Conservation (phyloP, 768 basidiomycete species). For the Amylocystis lapponica region DNA sequence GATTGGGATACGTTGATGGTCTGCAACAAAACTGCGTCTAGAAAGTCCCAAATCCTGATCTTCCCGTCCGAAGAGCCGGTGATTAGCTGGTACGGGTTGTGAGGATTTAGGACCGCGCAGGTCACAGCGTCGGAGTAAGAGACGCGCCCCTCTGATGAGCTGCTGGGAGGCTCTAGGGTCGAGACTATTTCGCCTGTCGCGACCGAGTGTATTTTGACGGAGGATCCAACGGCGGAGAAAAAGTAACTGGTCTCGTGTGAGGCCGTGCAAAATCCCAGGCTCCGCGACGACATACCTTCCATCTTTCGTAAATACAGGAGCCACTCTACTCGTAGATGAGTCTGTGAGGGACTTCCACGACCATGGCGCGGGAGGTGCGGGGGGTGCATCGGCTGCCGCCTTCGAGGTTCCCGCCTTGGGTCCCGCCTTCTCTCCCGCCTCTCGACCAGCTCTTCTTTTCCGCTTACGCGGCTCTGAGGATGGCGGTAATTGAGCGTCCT, state of each 20-base stretch:
- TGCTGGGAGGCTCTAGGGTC: conserved; percentile 55
- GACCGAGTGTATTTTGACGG: conserved; percentile 82
- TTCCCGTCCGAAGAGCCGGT: conserved; percentile 81
- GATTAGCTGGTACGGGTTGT: conserved; percentile 86
- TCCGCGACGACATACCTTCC: conserved; percentile 52
- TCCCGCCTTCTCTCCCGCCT: conserved; percentile 19
- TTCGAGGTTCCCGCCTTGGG: conserved; percentile 11
- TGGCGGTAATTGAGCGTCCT: conserved; percentile 27
- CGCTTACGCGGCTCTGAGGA: conserved; percentile 21
- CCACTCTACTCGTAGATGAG: conserved; percentile 52
- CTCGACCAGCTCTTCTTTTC: too few relatives aligned
- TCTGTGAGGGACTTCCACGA: conserved; percentile 71
- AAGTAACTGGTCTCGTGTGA: conserved; percentile 58
- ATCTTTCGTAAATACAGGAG: conserved; percentile 84
- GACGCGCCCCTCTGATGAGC: conserved; percentile 27
- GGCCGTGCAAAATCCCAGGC: too few relatives aligned
- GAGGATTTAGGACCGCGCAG: conserved; percentile 69
- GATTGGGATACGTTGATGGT: conserved; percentile 67
- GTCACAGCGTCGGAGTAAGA: conserved; percentile 55
- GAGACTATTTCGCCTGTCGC: conserved; percentile 75
- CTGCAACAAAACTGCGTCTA: conserved; percentile 75
- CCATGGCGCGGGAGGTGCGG: conserved; percentile 46
- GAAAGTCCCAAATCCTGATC: conserved; percentile 89
- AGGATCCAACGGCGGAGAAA: conserved; percentile 77
- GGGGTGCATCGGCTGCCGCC: conserved; percentile 9